Percentiles rank a stretch among this genome's conserved stretches.
Conservation (phyloP, 1,284 basidiomycete species). For the Singerocomus rubriflavus region DNA sequence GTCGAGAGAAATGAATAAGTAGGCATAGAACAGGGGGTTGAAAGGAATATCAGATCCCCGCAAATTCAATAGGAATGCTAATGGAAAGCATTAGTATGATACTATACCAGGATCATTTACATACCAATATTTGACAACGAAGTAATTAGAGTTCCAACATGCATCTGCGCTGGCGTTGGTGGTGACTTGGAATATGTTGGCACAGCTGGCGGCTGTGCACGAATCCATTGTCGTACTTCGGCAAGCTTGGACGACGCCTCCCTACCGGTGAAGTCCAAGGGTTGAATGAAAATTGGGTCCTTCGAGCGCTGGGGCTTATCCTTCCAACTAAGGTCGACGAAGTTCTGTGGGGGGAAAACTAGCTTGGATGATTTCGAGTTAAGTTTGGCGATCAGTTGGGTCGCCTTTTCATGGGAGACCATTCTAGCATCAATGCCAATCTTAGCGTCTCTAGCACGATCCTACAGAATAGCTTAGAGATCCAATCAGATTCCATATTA, state of each 20-base stretch:
- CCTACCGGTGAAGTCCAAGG: slow-evolving; percentile 69
- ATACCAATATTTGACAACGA: slow-evolving; percentile 62
- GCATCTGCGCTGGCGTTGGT: slow-evolving; percentile 59
- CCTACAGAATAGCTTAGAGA: slow-evolving; percentile 33
- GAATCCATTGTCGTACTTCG: slow-evolving; percentile 62
- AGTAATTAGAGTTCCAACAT: slow-evolving; percentile 64
- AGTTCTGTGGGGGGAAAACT: slow-evolving; percentile 72
- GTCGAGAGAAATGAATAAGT: slow-evolving; percentile 69
- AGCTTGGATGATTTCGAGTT: slow-evolving; percentile 54
- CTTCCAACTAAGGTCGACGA: slow-evolving; percentile 84
- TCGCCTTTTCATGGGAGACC: slow-evolving; percentile 73
- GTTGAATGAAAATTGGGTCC: slow-evolving; percentile 73
- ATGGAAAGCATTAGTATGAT: slow-evolving; percentile 13
- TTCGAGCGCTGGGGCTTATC: slow-evolving; percentile 67
- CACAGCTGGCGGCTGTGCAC: slow-evolving; percentile 53
- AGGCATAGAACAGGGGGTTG: slow-evolving; percentile 86
- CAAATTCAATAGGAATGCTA: slow-evolving; percentile 35
- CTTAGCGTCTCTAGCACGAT: slow-evolving; percentile 51
- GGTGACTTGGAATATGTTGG: slow-evolving; percentile 58
- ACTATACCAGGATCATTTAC: slow-evolving; percentile 16
- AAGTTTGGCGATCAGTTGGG: slow-evolving; percentile 56
- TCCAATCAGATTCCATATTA: background rate
- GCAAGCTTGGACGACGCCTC: slow-evolving; percentile 58
- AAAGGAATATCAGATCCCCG: slow-evolving; percentile 85
- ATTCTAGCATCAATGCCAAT: slow-evolving; percentile 91